Percentiles rank a stretch among this genome's conserved stretches.
phyloP scores from a whole-genome alignment of 1,284 basidiomycete species.

The Irpex sp. region DNA sequence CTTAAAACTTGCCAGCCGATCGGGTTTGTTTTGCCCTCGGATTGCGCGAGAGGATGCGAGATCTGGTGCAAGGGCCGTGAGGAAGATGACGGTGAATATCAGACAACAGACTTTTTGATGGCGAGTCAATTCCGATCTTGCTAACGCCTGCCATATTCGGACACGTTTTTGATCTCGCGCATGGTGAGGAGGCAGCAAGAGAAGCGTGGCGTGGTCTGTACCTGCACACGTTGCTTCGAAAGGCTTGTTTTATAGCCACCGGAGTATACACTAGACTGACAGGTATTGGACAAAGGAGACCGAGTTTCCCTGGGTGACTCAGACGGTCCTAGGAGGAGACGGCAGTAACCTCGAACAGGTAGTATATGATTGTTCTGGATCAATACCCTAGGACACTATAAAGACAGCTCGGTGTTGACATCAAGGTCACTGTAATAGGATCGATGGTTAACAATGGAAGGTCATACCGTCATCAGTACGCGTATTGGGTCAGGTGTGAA shows the following conservation, averaged over 20 bases:
- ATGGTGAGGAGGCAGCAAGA: not conserved
- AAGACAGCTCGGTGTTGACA: not conserved
- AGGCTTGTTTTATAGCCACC: not conserved
- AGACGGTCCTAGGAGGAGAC: not conserved
- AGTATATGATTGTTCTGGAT: not conserved
- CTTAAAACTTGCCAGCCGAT: not conserved
- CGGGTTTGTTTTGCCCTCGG: not conserved
- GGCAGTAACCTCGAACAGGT: not conserved
- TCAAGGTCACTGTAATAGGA: not conserved
- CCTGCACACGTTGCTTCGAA: not conserved
- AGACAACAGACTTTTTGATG: constrained; percentile 1
- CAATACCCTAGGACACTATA: not conserved
- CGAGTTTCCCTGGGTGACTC: not conserved
- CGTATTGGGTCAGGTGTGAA: not conserved
- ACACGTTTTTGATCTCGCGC: not conserved
- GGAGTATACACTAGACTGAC: not conserved
- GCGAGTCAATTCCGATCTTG: not conserved
- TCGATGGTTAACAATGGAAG: not conserved
- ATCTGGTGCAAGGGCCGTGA: not conserved
- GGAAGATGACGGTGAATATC: not conserved
- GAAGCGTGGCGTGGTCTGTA: not conserved
- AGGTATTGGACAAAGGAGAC: not conserved
- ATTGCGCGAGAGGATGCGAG: not conserved
- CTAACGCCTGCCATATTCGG: not conserved
- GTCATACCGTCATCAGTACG: not conserved